Evolutionary conservation across 2,329 filamentous ascomycete genomes (phyloP).

Genomic region (Alternaria metachromatica): DNA sequence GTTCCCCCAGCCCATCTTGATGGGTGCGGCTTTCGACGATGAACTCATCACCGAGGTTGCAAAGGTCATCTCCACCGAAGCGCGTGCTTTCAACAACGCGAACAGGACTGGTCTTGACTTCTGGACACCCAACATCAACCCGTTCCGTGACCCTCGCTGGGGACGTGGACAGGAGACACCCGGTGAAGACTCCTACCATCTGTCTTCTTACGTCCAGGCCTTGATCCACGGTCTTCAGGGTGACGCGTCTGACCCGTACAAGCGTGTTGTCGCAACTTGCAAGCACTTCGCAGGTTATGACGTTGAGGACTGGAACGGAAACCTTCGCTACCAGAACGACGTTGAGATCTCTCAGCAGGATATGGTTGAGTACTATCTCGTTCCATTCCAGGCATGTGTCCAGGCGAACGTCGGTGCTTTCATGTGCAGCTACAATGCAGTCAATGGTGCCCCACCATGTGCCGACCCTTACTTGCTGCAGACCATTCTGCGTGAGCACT

Average conservation of each 20-base stretch:
- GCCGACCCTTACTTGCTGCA: conserved; percentile 68
- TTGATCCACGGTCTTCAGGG: conserved; percentile 64
- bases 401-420: conserved; percentile 55
- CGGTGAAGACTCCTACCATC: conserved; percentile 62
- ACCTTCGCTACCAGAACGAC: conserved; percentile 58
- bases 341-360: conserved; percentile 66
- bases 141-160: conserved; percentile 69
- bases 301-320: conserved; percentile 42
- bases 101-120: conserved; percentile 62
- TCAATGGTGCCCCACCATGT: conserved; percentile 71
- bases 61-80: conserved; percentile 65
- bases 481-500: conserved; percentile 68
- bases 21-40: conserved; percentile 70
- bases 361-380: conserved; percentile 71
- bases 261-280: conserved; percentile 39
- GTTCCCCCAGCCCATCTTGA: conserved; percentile 69
- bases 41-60: conserved; percentile 65
- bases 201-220: conserved; percentile 60
- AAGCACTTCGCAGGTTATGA: conserved; percentile 50
- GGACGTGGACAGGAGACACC: conserved; percentile 61
- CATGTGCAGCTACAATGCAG: conserved; percentile 64
- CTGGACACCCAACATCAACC: conserved; percentile 73
- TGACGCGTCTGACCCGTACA: conserved; percentile 37
- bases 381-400: conserved; percentile 64
- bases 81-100: conserved; percentile 69